Evolutionary conservation across 345 rosid species (phyloP).

Genomic region (Garcia nutans): DNA sequence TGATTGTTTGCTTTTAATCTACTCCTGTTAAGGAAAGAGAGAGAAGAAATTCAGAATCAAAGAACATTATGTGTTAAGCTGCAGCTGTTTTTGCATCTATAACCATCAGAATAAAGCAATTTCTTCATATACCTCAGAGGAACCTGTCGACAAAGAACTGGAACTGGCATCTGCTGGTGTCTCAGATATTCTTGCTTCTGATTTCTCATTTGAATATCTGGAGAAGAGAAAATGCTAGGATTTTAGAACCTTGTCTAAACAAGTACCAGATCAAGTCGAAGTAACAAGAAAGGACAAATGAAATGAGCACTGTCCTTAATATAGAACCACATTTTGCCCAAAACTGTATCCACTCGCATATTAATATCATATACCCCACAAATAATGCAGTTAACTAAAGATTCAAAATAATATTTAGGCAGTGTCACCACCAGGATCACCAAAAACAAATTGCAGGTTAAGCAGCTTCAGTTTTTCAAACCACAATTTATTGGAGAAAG

Average conservation of each 20-base stretch:
- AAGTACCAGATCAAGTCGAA: neutral
- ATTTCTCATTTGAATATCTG: slow-evolving; percentile 90
- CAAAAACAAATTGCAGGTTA: neutral
- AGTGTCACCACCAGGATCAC: slow-evolving; percentile 4
- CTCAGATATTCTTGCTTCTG: slow-evolving; percentile 71
- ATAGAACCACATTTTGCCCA: slow-evolving; percentile 17
- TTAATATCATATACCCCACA: slow-evolving; percentile 3
- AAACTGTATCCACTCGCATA: slow-evolving; percentile 11
- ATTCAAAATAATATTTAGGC: neutral
- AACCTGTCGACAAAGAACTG: slow-evolving; percentile 28
- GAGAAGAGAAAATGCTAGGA: neutral
- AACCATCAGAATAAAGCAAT: neutral
- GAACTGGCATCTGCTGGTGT: slow-evolving; percentile 45
- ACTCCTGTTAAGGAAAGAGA: slow-evolving; percentile 18
- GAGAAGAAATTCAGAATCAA: neutral
- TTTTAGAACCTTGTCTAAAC: slow-evolving; percentile 7
- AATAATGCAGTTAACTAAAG: slow-evolving; percentile 6
- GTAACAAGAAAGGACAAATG: slow-evolving; percentile 8
- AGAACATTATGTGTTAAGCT: neutral
- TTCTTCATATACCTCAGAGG: slow-evolving; percentile 46
- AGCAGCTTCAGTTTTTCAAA: neutral
- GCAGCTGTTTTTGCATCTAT: neutral
- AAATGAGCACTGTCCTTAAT: neutral
- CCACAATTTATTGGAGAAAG: neutral
- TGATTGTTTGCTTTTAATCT: neutral